phyloP scores from a whole-genome alignment of 495 filamentous ascomycete genomes.

The Darksidea phi region DNA sequence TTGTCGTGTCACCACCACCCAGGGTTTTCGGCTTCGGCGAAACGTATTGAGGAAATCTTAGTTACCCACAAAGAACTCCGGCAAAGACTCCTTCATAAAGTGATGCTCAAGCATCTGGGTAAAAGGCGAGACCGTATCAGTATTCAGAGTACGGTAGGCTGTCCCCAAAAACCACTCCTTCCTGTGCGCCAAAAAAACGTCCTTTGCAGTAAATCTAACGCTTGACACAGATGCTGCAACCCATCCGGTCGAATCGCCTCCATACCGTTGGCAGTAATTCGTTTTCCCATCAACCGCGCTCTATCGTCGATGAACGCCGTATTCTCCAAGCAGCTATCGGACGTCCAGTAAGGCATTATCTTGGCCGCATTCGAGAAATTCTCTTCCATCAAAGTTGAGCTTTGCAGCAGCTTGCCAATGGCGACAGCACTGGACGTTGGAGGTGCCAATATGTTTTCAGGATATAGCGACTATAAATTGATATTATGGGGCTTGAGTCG shows the following conservation, averaged over 20 bases:
- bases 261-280: constrained; percentile 11
- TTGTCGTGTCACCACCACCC: background rate
- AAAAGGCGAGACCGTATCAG: constrained; percentile 32
- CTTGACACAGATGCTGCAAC: constrained; percentile 16
- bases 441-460: background rate
- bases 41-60: constrained; percentile 11
- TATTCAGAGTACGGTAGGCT: too few relatives aligned
- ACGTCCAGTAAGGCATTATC: constrained; percentile 51
- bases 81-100: constrained; percentile 16
- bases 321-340: constrained; percentile 50
- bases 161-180: constrained; percentile 23
- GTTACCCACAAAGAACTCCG: constrained; percentile 2
- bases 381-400: constrained; percentile 48
- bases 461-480: constrained; percentile 28
- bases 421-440: constrained; percentile 1
- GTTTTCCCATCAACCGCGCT: constrained; percentile 28
- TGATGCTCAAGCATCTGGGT: constrained; percentile 16
- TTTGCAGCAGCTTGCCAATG: constrained; percentile 42
- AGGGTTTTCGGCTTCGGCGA: constrained; percentile 14
- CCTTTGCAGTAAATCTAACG: too few relatives aligned
- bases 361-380: constrained; percentile 51
- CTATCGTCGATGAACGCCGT: constrained; percentile 55
- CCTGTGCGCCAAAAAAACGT: constrained; percentile 28
- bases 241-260: constrained; percentile 18
- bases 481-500: constrained; percentile 54